These are phyloP conservation scores for Rosa hybrid DNA, from an alignment of 331 rosid genomes.

Conservation along the genomic window DNA sequence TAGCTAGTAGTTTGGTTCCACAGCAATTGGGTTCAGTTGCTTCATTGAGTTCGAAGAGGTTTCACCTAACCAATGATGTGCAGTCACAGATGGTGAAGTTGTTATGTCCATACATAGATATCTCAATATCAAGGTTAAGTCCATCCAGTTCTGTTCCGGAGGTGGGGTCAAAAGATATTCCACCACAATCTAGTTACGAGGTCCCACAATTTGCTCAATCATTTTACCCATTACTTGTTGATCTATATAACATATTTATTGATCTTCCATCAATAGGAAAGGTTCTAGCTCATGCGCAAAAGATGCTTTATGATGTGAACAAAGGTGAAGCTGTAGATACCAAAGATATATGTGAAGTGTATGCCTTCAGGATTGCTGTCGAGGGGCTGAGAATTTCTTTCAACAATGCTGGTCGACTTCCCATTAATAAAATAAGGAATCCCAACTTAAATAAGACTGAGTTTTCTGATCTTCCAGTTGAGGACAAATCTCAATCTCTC, in stretches of 20 bases:
- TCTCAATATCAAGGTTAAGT: slow-evolving; percentile 24
- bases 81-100: slow-evolving; percentile 40
- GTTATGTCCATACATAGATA: slow-evolving; percentile 45
- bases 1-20: slow-evolving; percentile 61
- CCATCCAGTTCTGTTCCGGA: slow-evolving; percentile 22
- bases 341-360: slow-evolving; percentile 56
- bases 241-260: slow-evolving; percentile 52
- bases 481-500: slow-evolving; percentile 65
- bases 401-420: slow-evolving; percentile 51
- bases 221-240: slow-evolving; percentile 70
- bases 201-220: slow-evolving; percentile 67
- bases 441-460: slow-evolving; percentile 26
- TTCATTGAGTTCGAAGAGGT: slow-evolving; percentile 32
- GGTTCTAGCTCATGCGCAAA: slow-evolving; percentile 66
- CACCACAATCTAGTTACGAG: slow-evolving; percentile 40
- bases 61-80: slow-evolving; percentile 41
- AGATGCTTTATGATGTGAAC: slow-evolving; percentile 61
- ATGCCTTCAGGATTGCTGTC: slow-evolving; percentile 64
- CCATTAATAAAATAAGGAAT: slow-evolving; percentile 31
- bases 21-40: slow-evolving; percentile 40
- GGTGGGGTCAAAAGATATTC: slow-evolving; percentile 38
- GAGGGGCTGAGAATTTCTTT: slow-evolving; percentile 78
- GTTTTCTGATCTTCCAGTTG: slow-evolving; percentile 62
- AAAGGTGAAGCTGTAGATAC: slow-evolving; percentile 64
- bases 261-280: slow-evolving; percentile 63